A percentile compares a stretch with the other conserved stretches of the same genome.
These are phyloP conservation scores for Saccharomycopsis oosterbeekiorum DNA, from an alignment of 805 yeast genomes.

Conservation along the genomic window DNA sequence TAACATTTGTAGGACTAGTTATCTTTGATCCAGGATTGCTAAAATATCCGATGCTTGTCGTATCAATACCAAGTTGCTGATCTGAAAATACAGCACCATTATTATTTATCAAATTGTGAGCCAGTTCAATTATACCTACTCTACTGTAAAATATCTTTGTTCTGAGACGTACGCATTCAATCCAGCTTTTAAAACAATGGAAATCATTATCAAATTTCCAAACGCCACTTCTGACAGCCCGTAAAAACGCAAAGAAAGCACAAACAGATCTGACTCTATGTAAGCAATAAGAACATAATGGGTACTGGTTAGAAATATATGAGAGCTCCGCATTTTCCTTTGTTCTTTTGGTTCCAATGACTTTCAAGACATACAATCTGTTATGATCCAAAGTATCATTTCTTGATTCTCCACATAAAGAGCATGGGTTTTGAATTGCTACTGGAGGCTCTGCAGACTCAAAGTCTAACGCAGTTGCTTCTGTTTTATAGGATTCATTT, in stretches of 20 bases:
- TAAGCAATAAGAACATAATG: conserved; percentile 76
- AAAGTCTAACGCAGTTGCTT: conserved; percentile 1
- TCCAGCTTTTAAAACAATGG: conserved; percentile 48
- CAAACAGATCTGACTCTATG: conserved; percentile 71
- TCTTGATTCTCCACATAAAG: conserved; percentile 75
- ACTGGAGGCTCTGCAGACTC: conserved; percentile 37
- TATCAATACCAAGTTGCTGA: conserved; percentile 8
- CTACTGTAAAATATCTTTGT: conserved; percentile 75
- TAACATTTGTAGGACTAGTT: conserved; percentile 13
- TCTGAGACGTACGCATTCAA: conserved; percentile 52
- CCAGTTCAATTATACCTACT: conserved; percentile 40
- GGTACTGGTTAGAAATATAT: conserved; percentile 38
- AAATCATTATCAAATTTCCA: conserved; percentile 46
- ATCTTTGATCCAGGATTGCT: conserved; percentile 16
- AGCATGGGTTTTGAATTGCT: conserved; percentile 67
- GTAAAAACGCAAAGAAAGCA: conserved; percentile 68
- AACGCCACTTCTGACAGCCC: conserved; percentile 49
- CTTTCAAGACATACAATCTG: conserved; percentile 59
- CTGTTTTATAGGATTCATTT: conserved; percentile 43
- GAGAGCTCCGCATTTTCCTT: conserved; percentile 21
- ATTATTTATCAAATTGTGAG: conserved; percentile 13
- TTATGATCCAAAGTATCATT: conserved; percentile 66
- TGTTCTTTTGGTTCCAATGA: conserved; percentile 28
- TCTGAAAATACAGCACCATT: conserved; percentile 8
- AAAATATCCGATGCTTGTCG: conserved; percentile 23